Evolutionary conservation across 441 rosid species (phyloP).

Genomic region (Gossypium davidsonii): DNA sequence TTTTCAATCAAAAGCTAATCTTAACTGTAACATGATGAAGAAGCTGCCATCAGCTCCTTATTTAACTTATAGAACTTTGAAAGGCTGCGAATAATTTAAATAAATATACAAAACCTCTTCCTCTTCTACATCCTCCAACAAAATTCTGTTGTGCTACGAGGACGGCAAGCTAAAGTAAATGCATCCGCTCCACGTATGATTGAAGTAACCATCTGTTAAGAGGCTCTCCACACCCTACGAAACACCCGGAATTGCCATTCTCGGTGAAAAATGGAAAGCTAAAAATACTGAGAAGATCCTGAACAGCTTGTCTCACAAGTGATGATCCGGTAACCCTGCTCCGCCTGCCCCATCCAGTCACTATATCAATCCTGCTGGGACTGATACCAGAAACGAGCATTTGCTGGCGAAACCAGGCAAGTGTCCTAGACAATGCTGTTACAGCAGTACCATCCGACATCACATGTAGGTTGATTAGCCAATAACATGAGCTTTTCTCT

Average conservation of each 20-base stretch:
- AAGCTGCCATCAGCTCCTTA: slow-evolving; percentile 13
- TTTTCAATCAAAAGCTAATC: neutral
- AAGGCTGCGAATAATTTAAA: neutral
- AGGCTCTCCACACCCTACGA: slow-evolving; percentile 78
- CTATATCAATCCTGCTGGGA: slow-evolving; percentile 78
- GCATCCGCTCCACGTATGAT: slow-evolving; percentile 85
- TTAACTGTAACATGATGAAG: neutral
- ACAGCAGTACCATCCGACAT: slow-evolving; percentile 95
- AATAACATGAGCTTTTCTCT: slow-evolving; percentile 70
- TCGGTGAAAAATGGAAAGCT: slow-evolving; percentile 76
- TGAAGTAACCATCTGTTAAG: slow-evolving; percentile 66
- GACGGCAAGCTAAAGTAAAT: slow-evolving; percentile 44
- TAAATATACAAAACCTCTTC: neutral
- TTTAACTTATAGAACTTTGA: neutral
- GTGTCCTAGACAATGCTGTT: slow-evolving; percentile 73
- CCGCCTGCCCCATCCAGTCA: slow-evolving; percentile 90
- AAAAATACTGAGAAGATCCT: slow-evolving; percentile 64
- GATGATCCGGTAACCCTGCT: slow-evolving; percentile 86
- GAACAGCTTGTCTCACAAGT: slow-evolving; percentile 70
- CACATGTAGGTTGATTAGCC: slow-evolving; percentile 90
- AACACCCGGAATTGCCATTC: slow-evolving; percentile 82
- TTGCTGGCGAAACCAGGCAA: slow-evolving; percentile 76
- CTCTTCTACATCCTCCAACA: slow-evolving; percentile 5
- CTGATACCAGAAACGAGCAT: slow-evolving; percentile 56
- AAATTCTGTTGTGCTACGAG: slow-evolving; percentile 16